Base-by-base conservation (phyloP, 208 protist genomes). In the Trypanosoma cruzi region DNA sequence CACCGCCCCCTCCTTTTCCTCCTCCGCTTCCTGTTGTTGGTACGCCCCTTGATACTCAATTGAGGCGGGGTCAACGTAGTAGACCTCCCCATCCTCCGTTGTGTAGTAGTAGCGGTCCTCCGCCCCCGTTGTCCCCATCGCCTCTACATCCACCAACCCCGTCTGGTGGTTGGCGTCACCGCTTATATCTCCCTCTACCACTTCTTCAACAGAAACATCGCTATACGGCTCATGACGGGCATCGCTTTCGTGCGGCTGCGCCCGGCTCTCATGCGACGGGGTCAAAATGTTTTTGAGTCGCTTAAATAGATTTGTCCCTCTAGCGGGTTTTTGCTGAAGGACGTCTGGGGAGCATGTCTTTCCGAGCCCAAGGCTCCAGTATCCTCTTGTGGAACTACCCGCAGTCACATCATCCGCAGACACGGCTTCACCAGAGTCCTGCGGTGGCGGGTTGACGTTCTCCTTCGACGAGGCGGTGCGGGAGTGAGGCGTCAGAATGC, bases 81-180 rank as follows among this genome's bases (percentile, higher is more conserved):
- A 81, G 20, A 76, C 80, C 34, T 86, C 61, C 11, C 79, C 85
- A 26, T 78, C 74, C 50, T 84, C 82, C n/a, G 81, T 78, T 26
- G 71, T 80, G 71, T n/a, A n/a, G n/a, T n/a, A n/a, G n/a, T 86
- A 88, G 68, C 50, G n/a, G n/a, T n/a, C n/a, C n/a, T n/a, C n/a
- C n/a, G n/a, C n/a, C n/a, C n/a, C n/a, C n/a, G n/a, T n/a, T n/a
- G n/a, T n/a, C n/a, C n/a, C n/a, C n/a, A n/a, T n/a, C n/a, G n/a
- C n/a, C n/a, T n/a, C n/a, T n/a, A n/a, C 36, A 40, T 40, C 36
- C 36, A 40, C 11, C 36, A 4, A 4, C 0, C 37, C 11, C 13
- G 29, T 31, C 11, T 13, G 5, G 34, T 37, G 13, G 18, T 46
- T 34, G 34, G n/a, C 61, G 59, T 4, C 7, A 0, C 13, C 8